These are phyloP conservation scores for Stagonosporopsis tanaceti DNA, from an alignment of 2,329 filamentous ascomycete species.

Conservation along the genomic window DNA sequence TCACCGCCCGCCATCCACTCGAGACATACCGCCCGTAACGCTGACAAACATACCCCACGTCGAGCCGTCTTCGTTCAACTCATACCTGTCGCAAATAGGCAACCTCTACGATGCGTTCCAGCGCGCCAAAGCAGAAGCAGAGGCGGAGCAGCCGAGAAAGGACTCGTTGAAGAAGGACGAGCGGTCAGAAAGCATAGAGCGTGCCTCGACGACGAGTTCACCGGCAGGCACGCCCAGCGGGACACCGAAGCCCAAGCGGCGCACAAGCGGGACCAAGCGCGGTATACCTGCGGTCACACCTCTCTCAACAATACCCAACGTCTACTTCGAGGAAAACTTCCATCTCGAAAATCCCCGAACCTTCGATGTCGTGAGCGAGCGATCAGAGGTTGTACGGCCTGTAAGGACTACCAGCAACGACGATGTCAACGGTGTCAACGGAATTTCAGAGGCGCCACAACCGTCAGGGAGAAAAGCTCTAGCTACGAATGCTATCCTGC, in stretches of 20 bases:
- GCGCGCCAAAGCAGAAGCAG: conserved; percentile 79
- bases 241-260: conserved; percentile 57
- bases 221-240: conserved; percentile 55
- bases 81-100: conserved; percentile 86
- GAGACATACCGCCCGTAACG: conserved; percentile 92
- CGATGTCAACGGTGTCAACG: conserved; percentile 65
- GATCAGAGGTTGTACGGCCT: conserved; percentile 88
- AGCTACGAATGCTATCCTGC: conserved; percentile 94
- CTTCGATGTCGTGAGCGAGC: conserved; percentile 95
- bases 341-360: conserved; percentile 94
- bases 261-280: conserved; percentile 65
- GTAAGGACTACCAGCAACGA: conserved; percentile 58
- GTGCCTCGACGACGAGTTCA: conserved; percentile 46
- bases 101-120: conserved; percentile 88
- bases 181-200: conserved; percentile 58
- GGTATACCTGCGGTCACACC: conserved; percentile 78
- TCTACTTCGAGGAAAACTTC: conserved; percentile 96
- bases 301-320: conserved; percentile 86
- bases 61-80: conserved; percentile 79
- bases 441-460: conserved; percentile 64
- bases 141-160: conserved; percentile 61
- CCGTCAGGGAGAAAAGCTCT: conserved; percentile 76
- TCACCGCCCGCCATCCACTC: conserved; percentile 82
- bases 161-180: conserved; percentile 59
- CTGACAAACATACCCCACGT: conserved; percentile 87